Percentiles rank a stretch among this genome's conserved stretches.
Evolutionary conservation across 352 stramenopile species (phyloP).

Genomic region (Pilasporangium apinafurcum): DNA sequence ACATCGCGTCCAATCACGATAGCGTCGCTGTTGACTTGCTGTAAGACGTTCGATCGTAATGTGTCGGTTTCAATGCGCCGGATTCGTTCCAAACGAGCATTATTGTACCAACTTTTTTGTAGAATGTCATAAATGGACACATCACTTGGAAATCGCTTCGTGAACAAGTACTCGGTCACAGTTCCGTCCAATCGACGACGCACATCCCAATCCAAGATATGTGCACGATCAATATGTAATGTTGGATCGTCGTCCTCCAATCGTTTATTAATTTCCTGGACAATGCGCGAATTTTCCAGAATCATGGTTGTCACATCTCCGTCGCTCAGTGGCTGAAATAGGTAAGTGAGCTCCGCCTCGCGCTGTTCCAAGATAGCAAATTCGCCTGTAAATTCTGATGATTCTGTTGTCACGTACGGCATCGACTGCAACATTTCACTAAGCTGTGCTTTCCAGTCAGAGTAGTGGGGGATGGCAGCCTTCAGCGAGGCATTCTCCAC

Average conservation of each 20-base stretch:
- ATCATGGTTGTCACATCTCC: slow-evolving; percentile 24
- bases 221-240: too few relatives aligned
- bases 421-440: slow-evolving; percentile 41
- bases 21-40: slow-evolving; percentile 26
- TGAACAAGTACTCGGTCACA: slow-evolving; percentile 32
- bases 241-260: too few relatives aligned
- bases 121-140: slow-evolving; percentile 19
- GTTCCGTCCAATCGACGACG: slow-evolving; percentile 17
- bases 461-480: slow-evolving; percentile 39
- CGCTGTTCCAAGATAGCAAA: slow-evolving; percentile 17
- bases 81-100: slow-evolving; percentile 23
- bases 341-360: slow-evolving; percentile 25
- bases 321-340: slow-evolving; percentile 26
- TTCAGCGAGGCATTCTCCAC: slow-evolving; percentile 48
- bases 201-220: slow-evolving; percentile 40
- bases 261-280: slow-evolving; percentile 22
- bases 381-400: slow-evolving; percentile 1
- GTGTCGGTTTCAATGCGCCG: slow-evolving; percentile 44
- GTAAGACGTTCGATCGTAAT: slow-evolving; percentile 34
- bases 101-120: slow-evolving; percentile 33
- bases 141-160: slow-evolving; percentile 28
- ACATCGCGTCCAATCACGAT: slow-evolving; percentile 44
- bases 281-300: slow-evolving; percentile 21
- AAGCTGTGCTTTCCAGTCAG: slow-evolving; percentile 35
- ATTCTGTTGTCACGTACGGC: slow-evolving; percentile 5